Evolutionary conservation across 2,329 filamentous ascomycete species (phyloP).

Genomic region (Trichophyton schoenleinii): DNA sequence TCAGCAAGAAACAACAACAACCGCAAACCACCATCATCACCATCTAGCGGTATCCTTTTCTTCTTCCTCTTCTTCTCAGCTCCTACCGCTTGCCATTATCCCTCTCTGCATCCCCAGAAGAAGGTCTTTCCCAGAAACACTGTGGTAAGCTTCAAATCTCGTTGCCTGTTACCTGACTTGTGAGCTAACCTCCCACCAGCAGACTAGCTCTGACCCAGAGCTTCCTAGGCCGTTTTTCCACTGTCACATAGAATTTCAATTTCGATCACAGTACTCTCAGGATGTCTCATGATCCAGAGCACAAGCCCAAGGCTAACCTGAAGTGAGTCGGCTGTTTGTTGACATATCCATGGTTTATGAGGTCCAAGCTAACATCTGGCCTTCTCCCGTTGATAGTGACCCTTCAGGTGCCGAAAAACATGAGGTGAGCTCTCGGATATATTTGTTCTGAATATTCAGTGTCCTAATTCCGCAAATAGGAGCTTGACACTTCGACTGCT

Average conservation of each 20-base stretch:
- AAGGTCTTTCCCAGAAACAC: not conserved
- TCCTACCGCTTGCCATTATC: not conserved
- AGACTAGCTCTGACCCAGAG: not conserved
- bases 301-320: slow-evolving; percentile 61
- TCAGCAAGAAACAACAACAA: slow-evolving; percentile 2
- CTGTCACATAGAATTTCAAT: slow-evolving; percentile 18
- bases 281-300: slow-evolving; percentile 58
- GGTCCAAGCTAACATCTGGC: not conserved
- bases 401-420: slow-evolving; percentile 78
- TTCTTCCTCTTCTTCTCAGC: slow-evolving; percentile 7
- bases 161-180: not conserved
- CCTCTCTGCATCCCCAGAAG: not conserved
- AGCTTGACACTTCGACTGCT: slow-evolving; percentile 84
- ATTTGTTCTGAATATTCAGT: slow-evolving; percentile 14
- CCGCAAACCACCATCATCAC: not conserved
- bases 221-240: slow-evolving; percentile 10
- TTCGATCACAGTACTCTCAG: slow-evolving; percentile 30
- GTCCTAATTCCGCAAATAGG: slow-evolving; percentile 38
- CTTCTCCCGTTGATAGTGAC: slow-evolving; percentile 48
- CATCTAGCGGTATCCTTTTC: slow-evolving; percentile 1
- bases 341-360: slow-evolving; percentile 11
- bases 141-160: not conserved
- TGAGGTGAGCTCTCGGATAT: slow-evolving; percentile 48
- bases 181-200: not conserved
- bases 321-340: slow-evolving; percentile 45